Evolutionary conservation across 176 grass and related monocot species (phyloP), one percentile per base, ranked within the genome.

Genomic region (Triticum urartu): DNA sequence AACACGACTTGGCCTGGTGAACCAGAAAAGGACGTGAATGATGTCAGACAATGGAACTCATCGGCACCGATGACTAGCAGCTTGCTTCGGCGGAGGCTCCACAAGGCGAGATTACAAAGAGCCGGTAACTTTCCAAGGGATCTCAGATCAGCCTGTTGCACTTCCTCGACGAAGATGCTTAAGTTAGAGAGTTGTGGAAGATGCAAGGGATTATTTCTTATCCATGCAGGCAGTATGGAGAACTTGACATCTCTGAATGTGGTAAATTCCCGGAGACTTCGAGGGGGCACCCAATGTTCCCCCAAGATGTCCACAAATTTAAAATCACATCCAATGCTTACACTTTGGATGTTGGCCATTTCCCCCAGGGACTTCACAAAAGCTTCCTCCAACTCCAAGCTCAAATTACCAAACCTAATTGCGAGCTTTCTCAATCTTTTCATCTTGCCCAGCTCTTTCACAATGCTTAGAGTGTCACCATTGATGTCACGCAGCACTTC

Each of bases 131-230:
- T 26, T 3, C 24, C 62, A 11, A 66, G 11, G 2, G 12, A 11
- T 40, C 0, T 6, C 39, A 66, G 28, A 4, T 42, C 39, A 11
- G 26, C 24, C 62, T 64, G 62, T 0, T 3, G 3, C 60, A 64
- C 9, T 2, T 28, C 24, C 10, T 0, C 0, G 13, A 47, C 12
- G 0, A 0, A 0, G 12, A 80, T 7, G 0, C 3, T 0, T 40
- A 80, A 12, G 12, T 0, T 6, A 5, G 17, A 13, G 9, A 82
- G 64, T 11, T 36, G 18, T 1, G 10, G 21, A 7, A 69, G 28
- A 54, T 34, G 4, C 1, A 9, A 52, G 0, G 42, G 36, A 47
- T 35, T 10, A 1, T 2, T 20, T 3, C 1, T 64, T 24, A 81
- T 81, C 17, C 63, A 81, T 3, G 79, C 47, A 0, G 79, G 64